Percentiles rank a stretch among this genome's conserved stretches.
These are phyloP conservation scores for Tolypocladium pustulatum DNA, from an alignment of 2,329 filamentous ascomycete species.

Conservation along the genomic window DNA sequence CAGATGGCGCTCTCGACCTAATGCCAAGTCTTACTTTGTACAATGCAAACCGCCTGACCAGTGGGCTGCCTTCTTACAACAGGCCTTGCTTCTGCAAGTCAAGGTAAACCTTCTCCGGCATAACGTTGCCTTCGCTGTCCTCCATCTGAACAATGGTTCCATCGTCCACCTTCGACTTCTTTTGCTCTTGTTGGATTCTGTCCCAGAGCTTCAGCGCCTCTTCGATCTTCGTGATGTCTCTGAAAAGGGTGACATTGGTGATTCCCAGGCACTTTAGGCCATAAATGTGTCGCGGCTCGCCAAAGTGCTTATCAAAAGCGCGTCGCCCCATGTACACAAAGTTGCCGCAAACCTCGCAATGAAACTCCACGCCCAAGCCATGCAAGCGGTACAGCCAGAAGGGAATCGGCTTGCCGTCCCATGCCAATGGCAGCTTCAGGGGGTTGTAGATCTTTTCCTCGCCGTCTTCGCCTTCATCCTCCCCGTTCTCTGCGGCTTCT, in stretches of 20 bases:
- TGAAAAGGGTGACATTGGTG: constrained; percentile 79
- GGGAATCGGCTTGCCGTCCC: constrained; percentile 98
- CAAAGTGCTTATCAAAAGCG: constrained; percentile 98
- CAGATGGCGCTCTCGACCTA: background rate
- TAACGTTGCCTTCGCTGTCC: constrained; percentile 92
- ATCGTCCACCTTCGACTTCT: constrained; percentile 62
- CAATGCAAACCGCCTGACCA: background rate
- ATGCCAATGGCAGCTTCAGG: constrained; percentile 86
- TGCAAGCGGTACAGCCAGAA: constrained; percentile 99
- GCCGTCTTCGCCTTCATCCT: constrained; percentile 63
- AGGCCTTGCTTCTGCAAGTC: constrained; percentile 90
- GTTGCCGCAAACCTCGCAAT: constrained; percentile 95
- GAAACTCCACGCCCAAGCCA: constrained; percentile 86
- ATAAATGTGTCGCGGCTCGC: constrained; percentile 85
- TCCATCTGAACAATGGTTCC: constrained; percentile 97
- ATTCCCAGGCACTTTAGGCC: constrained; percentile 91
- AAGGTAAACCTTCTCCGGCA: constrained; percentile 97
- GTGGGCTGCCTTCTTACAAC: constrained; percentile 33
- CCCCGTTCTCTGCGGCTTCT: constrained; percentile 39
- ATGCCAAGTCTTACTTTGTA: background rate
- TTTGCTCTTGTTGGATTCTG: constrained; percentile 81
- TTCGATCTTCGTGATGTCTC: constrained; percentile 87
- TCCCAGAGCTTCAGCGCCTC: constrained; percentile 86
- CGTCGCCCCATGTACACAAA: constrained; percentile 97
- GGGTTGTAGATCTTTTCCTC: constrained; percentile 95